A percentile compares a stretch with the other conserved stretches of the same genome.
phyloP scores from a whole-genome alignment of 352 stramenopile species.

The Phytophthora sansomeana region DNA sequence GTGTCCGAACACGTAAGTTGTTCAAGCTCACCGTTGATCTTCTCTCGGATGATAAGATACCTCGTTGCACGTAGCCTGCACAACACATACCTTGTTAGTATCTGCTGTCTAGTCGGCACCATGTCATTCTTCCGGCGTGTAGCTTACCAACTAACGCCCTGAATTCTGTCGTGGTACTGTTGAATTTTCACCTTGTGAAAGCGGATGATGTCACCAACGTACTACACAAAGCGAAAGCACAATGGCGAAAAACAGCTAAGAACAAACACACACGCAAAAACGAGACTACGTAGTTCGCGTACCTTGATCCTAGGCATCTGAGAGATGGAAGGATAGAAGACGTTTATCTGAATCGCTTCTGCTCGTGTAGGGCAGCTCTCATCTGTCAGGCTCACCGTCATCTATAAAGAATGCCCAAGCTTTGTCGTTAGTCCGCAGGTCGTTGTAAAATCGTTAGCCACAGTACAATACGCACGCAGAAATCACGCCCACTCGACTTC shows the following conservation, averaged over 20 bases:
- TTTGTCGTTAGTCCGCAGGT: neutral
- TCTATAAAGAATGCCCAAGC: conserved; percentile 40
- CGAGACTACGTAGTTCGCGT: conserved; percentile 1
- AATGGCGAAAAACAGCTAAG: neutral
- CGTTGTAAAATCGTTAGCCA: neutral
- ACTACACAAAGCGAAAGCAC: conserved; percentile 31
- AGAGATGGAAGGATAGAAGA: conserved; percentile 68
- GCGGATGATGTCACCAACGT: conserved; percentile 78
- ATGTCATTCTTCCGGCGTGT: neutral
- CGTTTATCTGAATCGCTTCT: conserved; percentile 68
- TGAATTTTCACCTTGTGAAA: conserved; percentile 84
- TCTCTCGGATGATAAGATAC: conserved; percentile 65
- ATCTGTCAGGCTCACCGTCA: conserved; percentile 75
- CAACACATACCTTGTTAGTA: neutral
- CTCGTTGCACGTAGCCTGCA: conserved; percentile 51
- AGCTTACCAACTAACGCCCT: conserved; percentile 65
- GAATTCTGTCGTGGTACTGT: conserved; percentile 58
- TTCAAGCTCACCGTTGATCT: conserved; percentile 37
- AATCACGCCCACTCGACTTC: conserved; percentile 63
- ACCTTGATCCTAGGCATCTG: conserved; percentile 74
- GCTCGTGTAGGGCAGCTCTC: conserved; percentile 62
- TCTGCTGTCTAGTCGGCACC: neutral
- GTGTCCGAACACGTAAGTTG: conserved; percentile 55
- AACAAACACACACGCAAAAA: neutral
- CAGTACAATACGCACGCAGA: conserved; percentile 53